Evolutionary conservation across 2,329 filamentous ascomycete genomes (phyloP).

Genomic region (Monilinia vaccinii-corymbosi): DNA sequence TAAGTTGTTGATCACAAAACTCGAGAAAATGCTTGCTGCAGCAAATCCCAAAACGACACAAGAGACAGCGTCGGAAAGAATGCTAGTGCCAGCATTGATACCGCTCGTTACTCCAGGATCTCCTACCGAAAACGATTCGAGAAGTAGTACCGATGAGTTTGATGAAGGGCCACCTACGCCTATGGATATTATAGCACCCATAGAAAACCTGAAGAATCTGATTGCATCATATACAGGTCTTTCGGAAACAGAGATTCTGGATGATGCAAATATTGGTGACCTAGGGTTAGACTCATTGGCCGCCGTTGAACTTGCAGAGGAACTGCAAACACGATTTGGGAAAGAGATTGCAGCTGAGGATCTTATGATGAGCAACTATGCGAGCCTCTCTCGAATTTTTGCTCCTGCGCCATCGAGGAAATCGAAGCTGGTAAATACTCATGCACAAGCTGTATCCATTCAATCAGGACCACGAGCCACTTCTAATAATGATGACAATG

Average conservation of each 20-base stretch:
- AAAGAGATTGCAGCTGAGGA: slow-evolving; percentile 18
- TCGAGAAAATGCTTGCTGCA: neutral
- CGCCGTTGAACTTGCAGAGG: slow-evolving; percentile 29
- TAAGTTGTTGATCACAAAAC: neutral
- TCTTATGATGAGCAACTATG: neutral
- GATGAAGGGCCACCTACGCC: neutral
- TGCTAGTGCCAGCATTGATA: neutral
- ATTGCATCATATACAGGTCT: slow-evolving; percentile 2
- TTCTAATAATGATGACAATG: neutral
- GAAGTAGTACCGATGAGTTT: neutral
- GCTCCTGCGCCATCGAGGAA: neutral
- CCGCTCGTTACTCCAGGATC: neutral
- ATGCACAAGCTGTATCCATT: neutral
- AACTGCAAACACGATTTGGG: slow-evolving; percentile 20
- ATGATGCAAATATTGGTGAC: slow-evolving; percentile 26
- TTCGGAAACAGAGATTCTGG: slow-evolving; percentile 6
- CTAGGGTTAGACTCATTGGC: slow-evolving; percentile 33
- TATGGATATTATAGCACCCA: neutral
- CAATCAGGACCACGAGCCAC: neutral
- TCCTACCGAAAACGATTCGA: neutral
- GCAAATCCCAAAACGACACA: neutral
- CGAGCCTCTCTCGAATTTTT: neutral
- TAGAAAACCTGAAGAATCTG: neutral
- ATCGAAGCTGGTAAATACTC: neutral
- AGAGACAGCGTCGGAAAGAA: neutral